Base-by-base conservation (phyloP, 2,329 filamentous ascomycete species). In the Aureobasidium subglaciale region DNA sequence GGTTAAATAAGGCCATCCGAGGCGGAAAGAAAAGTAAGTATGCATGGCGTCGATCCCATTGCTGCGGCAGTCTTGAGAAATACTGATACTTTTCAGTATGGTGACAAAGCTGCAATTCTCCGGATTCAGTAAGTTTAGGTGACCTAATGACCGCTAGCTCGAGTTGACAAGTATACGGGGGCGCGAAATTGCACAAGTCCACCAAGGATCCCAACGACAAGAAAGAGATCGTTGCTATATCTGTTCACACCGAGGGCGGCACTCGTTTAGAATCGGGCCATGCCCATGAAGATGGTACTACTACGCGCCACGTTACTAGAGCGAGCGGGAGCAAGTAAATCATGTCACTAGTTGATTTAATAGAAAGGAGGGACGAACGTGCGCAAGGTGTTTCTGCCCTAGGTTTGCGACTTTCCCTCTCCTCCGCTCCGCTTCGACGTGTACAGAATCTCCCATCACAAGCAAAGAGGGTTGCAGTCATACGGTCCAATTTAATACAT, bases 171-270 rank as follows among this genome's bases (percentile, higher is more conserved):
- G 6, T 56, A 27, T 27, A 24, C 24, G 13, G 41, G 24, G 53
- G 53, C 37, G 45, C 43, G 29, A 50, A 50, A 37, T 29, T 59
- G 20, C 57, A 58, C 42, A 42, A 49, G 29, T 57, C 54, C 8
- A 27, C 46, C 40, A 49, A 32, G 24, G 49, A 57, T 41, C 57
- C 58, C 25, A 59, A 54, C 38, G 38, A 59, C 11, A 56, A 38
- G 32, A 34, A 52, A 27, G 46, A 58, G 45, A 49, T 58, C 13
- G 29, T 58, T 15, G 48, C 56, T 8, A 13, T 58, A 22, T 54
- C 48, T 7, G 32, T 54, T 29, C 49, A 55, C 18, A 58, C 56
- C n/a, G 40, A 54, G 29, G 24, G 22, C 16, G 56, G 56, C 16
- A 54, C 56, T 40, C 37, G 56, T 32, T 20, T 58, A 11, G 27